Evolutionary conservation across 2,329 filamentous ascomycete genomes (phyloP), one percentile per base, ranked within the genome.

Genomic region (Colletotrichum truncatum): DNA sequence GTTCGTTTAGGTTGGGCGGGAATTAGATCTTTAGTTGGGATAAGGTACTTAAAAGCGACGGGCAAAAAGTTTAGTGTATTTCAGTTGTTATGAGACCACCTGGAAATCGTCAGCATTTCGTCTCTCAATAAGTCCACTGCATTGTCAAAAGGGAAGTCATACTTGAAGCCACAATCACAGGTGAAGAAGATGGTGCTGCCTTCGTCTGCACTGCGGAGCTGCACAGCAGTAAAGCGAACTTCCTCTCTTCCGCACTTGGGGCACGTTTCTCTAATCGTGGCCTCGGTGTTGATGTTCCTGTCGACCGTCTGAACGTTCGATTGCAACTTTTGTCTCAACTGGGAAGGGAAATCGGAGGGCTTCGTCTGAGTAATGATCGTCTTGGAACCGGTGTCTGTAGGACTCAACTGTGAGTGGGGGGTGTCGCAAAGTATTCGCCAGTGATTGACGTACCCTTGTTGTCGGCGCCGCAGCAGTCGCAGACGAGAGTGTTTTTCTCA

Each of bases 131-230:
- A n/a, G 12, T 14, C 9, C 49, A 14, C 6, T n/a, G 18, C 26
- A 28, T 60, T 25, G 6, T 48, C 32, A 21, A 38, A 54, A 14
- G 45, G 34, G 45, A 18, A 5, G 34, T 78, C 89, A 72, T 87
- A 94, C 91, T 92, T 94, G 79, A 93, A 84, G 64, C 93, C 93
- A 76, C 94, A 98, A 63, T 94, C 89, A 80, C 94, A 98, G 66
- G 86, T 91, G 80, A 93, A 97, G 74, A 98, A 97, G 58, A 97
- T 88, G 1, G 95, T 98, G 69, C 91, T 93, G 67, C 96, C 96
- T 87, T 98, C 95, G 77, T 99, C 96, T 58, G 95, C 96, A 83
- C 94, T 90, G 71, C 95, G 91, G 73, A 97, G 82, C 77, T 99
- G 96, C 66, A 93, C 88, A 3, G 91, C 91, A 52, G 93, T 92